Percentiles rank a stretch among this genome's conserved stretches.
phyloP scores from a whole-genome alignment of 148 eudicot species.

The Nyssa sinensis region DNA sequence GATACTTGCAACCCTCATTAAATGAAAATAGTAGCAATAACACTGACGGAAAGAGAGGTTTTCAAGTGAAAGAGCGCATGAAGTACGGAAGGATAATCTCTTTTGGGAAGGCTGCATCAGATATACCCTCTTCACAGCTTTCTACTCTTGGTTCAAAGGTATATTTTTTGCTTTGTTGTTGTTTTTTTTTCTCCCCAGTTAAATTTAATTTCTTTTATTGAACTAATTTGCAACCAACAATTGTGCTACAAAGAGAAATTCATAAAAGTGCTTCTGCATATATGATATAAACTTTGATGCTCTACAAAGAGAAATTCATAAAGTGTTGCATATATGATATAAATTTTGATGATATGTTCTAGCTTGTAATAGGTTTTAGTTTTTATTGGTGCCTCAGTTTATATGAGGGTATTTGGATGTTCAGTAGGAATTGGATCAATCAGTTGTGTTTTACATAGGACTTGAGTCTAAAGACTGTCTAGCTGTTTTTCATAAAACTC shows the following conservation, averaged over 20 bases:
- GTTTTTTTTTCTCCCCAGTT: no score
- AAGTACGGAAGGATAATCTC: constrained; percentile 60
- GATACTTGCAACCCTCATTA: constrained; percentile 8
- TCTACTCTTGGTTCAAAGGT: constrained; percentile 38
- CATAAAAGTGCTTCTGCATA: no score
- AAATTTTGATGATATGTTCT: neutral
- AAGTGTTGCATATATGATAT: neutral
- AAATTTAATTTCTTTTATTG: no score
- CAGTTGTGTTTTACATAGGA: no score
- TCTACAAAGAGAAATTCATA: no score
- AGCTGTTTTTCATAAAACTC: neutral
- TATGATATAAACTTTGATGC: no score
- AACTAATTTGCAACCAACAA: no score
- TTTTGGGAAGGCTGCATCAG: constrained; percentile 54
- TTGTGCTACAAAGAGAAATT: no score
- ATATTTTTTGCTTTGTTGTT: no score
- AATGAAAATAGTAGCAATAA: constrained; percentile 24
- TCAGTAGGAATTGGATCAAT: neutral
- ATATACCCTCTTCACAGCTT: constrained; percentile 45
- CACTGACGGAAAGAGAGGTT: constrained; percentile 23
- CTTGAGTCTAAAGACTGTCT: neutral
- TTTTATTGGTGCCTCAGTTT: neutral
- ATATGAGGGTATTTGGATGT: neutral
- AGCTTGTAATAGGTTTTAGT: neutral
- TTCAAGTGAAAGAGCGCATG: constrained; percentile 28